Percentiles rank a stretch among this genome's conserved stretches.
Evolutionary conservation across 805 yeast genomes (phyloP).

Genomic region (Gaillardinia entomophila): DNA sequence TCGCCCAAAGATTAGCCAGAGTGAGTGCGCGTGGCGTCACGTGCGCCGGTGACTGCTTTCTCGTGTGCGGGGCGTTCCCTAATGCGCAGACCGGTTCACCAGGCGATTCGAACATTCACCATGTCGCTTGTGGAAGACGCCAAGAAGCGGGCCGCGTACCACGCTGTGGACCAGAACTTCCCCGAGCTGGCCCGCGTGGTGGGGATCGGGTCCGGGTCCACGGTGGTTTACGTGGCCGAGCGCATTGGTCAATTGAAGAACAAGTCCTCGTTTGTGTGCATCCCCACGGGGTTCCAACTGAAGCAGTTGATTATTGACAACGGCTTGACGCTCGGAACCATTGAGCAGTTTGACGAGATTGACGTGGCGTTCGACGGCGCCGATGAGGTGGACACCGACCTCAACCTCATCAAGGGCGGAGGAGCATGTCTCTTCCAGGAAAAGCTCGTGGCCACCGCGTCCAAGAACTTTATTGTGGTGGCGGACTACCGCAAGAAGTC

Average conservation of each 20-base stretch:
- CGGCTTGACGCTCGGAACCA: constrained; percentile 69
- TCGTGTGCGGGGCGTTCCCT: no score
- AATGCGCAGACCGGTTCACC: no score
- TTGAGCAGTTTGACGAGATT: constrained; percentile 75
- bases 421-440: constrained; percentile 98
- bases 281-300: constrained; percentile 97
- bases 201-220: constrained; percentile 96
- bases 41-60: no score
- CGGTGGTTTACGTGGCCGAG: constrained; percentile 96
- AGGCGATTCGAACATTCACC: no score
- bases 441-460: constrained; percentile 81
- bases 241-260: constrained; percentile 67
- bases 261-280: constrained; percentile 60
- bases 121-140: constrained; percentile 82
- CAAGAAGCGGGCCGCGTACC: constrained; percentile 85
- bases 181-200: constrained; percentile 64
- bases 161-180: constrained; percentile 86
- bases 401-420: constrained; percentile 95
- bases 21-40: no score
- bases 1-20: no score
- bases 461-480: constrained; percentile 73
- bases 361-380: constrained; percentile 99
- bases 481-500: constrained; percentile 90
- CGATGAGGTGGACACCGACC: constrained; percentile 80
- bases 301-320: constrained; percentile 78